phyloP scores from a whole-genome alignment of 2,329 filamentous ascomycete species.

The Fusarium sp. region DNA sequence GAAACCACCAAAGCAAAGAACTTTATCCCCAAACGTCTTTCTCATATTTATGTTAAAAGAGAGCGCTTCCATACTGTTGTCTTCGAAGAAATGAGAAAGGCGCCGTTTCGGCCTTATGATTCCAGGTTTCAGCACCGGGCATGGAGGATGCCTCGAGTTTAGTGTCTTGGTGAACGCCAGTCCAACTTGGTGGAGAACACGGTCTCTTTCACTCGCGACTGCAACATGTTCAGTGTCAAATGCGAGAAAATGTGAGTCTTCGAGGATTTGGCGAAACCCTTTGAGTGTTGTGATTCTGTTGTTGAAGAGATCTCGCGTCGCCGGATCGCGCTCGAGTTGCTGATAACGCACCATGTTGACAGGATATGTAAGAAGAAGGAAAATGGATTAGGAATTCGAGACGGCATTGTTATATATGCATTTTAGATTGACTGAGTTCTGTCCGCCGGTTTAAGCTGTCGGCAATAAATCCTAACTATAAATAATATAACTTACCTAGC shows the following conservation, averaged over 20 bases:
- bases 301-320: constrained; percentile 11
- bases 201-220: constrained; percentile 56
- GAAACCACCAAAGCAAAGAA: background rate
- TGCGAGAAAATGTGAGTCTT: constrained; percentile 55
- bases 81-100: background rate
- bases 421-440: no score
- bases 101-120: background rate
- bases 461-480: no score
- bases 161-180: constrained; percentile 7
- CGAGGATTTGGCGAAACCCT: background rate
- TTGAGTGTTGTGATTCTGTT: constrained; percentile 14
- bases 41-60: constrained; percentile 7
- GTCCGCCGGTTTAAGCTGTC: no score
- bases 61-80: background rate
- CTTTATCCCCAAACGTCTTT: background rate
- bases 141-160: background rate
- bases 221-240: constrained; percentile 67
- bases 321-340: constrained; percentile 38
- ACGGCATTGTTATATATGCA: background rate
- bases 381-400: accelerated
- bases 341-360: constrained; percentile 51
- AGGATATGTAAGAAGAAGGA: background rate
- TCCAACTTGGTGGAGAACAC: constrained; percentile 29
- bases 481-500: no score
- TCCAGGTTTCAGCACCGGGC: background rate